A percentile compares a stretch with the other conserved stretches of the same genome.
Evolutionary conservation across 2,329 filamentous ascomycete species (phyloP).

Genomic region (Penicillium palitans): DNA sequence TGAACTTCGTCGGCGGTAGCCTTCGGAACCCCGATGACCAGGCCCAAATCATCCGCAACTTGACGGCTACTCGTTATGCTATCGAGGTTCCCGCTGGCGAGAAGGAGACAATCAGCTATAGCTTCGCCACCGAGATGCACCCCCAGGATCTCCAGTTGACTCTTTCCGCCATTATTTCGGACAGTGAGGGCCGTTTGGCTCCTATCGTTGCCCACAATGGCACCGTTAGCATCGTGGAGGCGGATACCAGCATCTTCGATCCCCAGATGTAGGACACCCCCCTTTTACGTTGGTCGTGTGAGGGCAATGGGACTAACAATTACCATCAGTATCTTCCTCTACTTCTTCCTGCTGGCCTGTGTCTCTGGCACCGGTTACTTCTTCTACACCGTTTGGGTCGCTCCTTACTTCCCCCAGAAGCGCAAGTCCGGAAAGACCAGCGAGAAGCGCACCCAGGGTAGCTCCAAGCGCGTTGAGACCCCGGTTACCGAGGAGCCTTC

Average conservation of each 20-base stretch:
- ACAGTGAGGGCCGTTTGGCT: slow-evolving; percentile 67
- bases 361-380: slow-evolving; percentile 87
- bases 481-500: slow-evolving; percentile 63
- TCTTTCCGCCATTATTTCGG: slow-evolving; percentile 71
- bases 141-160: slow-evolving; percentile 83
- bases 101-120: slow-evolving; percentile 74
- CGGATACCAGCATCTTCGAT: slow-evolving; percentile 87
- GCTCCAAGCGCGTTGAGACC: slow-evolving; percentile 66
- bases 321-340: slow-evolving; percentile 81
- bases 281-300: not conserved
- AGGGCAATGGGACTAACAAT: slow-evolving; percentile 20
- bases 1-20: slow-evolving; percentile 75
- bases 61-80: slow-evolving; percentile 75
- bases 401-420: slow-evolving; percentile 88
- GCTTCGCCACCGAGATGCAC: slow-evolving; percentile 86
- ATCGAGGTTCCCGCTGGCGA: slow-evolving; percentile 72
- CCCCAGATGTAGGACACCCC: slow-evolving; percentile 79
- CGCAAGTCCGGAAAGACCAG: slow-evolving; percentile 26
- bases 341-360: slow-evolving; percentile 78
- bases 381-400: slow-evolving; percentile 98
- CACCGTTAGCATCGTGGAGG: slow-evolving; percentile 82
- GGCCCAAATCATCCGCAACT: slow-evolving; percentile 72
- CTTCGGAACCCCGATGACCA: slow-evolving; percentile 62
- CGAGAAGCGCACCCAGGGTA: slow-evolving; percentile 44
- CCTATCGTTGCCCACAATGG: slow-evolving; percentile 79